These are phyloP conservation scores for Nicotiana tabacum DNA, from an alignment of 257 asterid genomes.

Conservation along the genomic window DNA sequence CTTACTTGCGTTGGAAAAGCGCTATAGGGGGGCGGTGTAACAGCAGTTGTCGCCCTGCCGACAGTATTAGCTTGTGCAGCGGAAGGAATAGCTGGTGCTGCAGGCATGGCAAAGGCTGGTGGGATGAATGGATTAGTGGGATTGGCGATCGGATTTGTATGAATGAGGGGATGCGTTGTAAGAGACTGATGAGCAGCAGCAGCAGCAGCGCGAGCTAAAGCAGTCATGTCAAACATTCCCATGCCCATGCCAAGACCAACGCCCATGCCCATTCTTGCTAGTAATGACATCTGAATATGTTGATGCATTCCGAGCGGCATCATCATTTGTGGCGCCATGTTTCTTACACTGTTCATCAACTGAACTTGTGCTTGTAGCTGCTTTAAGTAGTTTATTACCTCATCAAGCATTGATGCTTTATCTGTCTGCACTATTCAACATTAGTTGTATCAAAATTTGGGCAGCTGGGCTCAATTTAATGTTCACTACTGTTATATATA, in stretches of 20 bases:
- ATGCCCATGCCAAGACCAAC: constrained; percentile 28
- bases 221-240: constrained; percentile 42
- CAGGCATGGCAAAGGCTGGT: constrained; percentile 30
- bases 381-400: constrained; percentile 59
- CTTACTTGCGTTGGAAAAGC: constrained; percentile 57
- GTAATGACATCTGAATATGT: constrained; percentile 55
- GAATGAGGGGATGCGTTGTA: constrained; percentile 8
- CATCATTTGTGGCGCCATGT: constrained; percentile 42
- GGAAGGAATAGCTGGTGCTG: constrained; percentile 11
- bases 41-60: neutral
- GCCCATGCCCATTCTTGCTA: constrained; percentile 56
- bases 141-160: constrained; percentile 14
- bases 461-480: too few relatives aligned
- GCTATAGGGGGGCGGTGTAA: constrained; percentile 17
- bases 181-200: constrained; percentile 21
- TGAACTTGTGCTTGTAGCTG: constrained; percentile 64
- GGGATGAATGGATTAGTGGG: constrained; percentile 26
- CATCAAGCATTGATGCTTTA: constrained; percentile 78
- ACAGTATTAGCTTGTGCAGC: constrained; percentile 18
- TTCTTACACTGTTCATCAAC: constrained; percentile 43
- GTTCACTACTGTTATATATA: neutral
- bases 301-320: constrained; percentile 57
- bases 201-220: constrained; percentile 27
- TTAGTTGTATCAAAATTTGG: neutral
- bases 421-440: constrained; percentile 40